These are phyloP conservation scores for Phytophthora aleatoria DNA, from an alignment of 352 stramenopile species.

Conservation along the genomic window DNA sequence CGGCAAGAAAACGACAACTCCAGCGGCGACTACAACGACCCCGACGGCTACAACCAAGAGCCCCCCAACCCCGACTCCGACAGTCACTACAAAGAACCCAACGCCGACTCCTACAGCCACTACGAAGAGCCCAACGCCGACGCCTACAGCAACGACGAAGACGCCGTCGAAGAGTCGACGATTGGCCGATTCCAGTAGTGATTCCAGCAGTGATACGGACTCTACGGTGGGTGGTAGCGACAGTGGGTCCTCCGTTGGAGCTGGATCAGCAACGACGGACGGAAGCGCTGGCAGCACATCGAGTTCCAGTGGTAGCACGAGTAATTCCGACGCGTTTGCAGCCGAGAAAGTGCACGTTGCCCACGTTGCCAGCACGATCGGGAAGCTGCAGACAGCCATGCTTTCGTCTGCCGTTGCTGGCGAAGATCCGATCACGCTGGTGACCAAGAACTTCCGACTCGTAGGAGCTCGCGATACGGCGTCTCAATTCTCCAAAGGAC, in stretches of 20 bases:
- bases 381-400: conserved; percentile 52
- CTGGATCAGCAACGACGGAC: neutral
- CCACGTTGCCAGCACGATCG: conserved; percentile 54
- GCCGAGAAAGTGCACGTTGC: conserved; percentile 38
- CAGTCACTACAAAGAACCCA: conserved; percentile 6
- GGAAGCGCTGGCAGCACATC: neutral
- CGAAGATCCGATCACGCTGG: conserved; percentile 53
- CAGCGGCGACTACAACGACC: neutral
- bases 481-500: conserved; percentile 47
- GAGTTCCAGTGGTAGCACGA: conserved; percentile 4
- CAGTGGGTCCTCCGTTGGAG: neutral
- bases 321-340: conserved; percentile 26
- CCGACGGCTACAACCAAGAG: neutral
- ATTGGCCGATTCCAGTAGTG: neutral
- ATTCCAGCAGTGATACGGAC: neutral
- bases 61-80: neutral
- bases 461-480: conserved; percentile 48
- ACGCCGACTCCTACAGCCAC: neutral
- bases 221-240: neutral
- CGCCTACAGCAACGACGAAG: conserved; percentile 6
- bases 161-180: neutral
- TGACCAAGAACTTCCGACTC: conserved; percentile 71
- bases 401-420: conserved; percentile 50
- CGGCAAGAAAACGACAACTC: conserved; percentile 16
- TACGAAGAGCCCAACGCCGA: neutral